These are phyloP conservation scores for Aspergillus quadrilineatus DNA, from an alignment of 2,329 filamentous ascomycete species.

Conservation along the genomic window DNA sequence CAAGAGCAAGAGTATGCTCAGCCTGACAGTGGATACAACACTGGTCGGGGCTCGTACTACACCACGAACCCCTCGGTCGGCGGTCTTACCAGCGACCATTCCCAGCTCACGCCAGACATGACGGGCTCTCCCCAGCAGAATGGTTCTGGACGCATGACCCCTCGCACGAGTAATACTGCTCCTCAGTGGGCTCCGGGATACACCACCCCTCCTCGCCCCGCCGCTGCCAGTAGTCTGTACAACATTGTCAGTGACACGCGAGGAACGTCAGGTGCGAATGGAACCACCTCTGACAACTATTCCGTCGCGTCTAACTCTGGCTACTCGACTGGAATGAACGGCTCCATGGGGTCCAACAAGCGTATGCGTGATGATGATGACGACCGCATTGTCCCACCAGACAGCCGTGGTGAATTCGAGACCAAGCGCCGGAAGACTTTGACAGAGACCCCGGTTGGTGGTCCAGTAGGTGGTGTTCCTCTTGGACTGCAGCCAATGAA, in stretches of 20 bases:
- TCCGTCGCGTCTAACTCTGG: constrained; percentile 64
- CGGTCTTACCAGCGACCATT: constrained; percentile 67
- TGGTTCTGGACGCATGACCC: constrained; percentile 79
- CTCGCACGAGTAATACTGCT: constrained; percentile 70
- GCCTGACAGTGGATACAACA: constrained; percentile 70
- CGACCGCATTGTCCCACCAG: constrained; percentile 65
- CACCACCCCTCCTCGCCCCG: constrained; percentile 71
- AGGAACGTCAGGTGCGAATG: constrained; percentile 58
- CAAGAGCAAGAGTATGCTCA: constrained; percentile 79
- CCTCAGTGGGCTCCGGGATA: constrained; percentile 77
- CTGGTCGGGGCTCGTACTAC: constrained; percentile 74
- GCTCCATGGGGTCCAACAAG: constrained; percentile 58
- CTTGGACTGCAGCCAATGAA: constrained; percentile 45
- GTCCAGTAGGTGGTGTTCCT: constrained; percentile 42
- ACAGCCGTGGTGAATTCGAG: constrained; percentile 60
- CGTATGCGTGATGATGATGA: constrained; percentile 65
- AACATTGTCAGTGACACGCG: constrained; percentile 84
- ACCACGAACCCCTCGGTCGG: constrained; percentile 64
- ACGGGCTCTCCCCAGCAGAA: constrained; percentile 80
- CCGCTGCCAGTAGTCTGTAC: constrained; percentile 77
- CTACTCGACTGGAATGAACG: constrained; percentile 64
- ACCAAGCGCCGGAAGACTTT: constrained; percentile 79
- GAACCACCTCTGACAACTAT: constrained; percentile 68
- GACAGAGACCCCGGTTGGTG: constrained; percentile 56
- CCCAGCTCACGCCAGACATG: constrained; percentile 79